phyloP scores from a whole-genome alignment of 352 stramenopile genomes.

The Globisporangium megalacanthum region DNA sequence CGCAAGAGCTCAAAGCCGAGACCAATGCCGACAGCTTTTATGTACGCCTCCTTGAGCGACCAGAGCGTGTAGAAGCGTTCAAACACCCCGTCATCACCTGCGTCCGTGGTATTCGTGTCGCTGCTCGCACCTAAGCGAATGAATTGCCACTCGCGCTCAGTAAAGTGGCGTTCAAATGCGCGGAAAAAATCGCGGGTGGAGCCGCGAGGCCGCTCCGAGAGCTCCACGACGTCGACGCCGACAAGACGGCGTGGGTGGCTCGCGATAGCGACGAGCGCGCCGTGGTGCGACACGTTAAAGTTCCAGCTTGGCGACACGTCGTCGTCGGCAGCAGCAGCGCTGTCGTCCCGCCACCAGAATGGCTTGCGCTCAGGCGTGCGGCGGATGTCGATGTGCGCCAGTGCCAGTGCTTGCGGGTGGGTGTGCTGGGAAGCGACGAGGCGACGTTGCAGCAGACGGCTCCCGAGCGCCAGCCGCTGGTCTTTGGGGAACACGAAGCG shows the following conservation, averaged over 20 bases:
- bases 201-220: slow-evolving; percentile 38
- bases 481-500: slow-evolving; percentile 68
- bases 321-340: too few relatives aligned
- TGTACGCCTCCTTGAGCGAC: slow-evolving; percentile 76
- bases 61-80: slow-evolving; percentile 60
- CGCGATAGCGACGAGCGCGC: slow-evolving; percentile 58
- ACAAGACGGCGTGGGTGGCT: slow-evolving; percentile 33
- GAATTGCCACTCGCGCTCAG: slow-evolving; percentile 45
- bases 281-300: slow-evolving; percentile 81
- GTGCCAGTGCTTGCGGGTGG: slow-evolving; percentile 17
- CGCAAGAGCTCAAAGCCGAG: slow-evolving; percentile 55
- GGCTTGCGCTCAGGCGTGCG: slow-evolving; percentile 67
- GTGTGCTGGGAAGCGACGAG: slow-evolving; percentile 27
- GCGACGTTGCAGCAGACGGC: slow-evolving; percentile 52
- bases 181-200: slow-evolving; percentile 43
- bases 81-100: slow-evolving; percentile 16
- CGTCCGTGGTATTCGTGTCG: slow-evolving; percentile 4
- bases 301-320: slow-evolving; percentile 40
- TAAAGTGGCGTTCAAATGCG: slow-evolving; percentile 59
- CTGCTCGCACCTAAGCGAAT: slow-evolving; percentile 21
- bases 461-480: slow-evolving; percentile 54
- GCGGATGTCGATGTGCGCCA: slow-evolving; percentile 37
- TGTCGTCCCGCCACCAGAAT: slow-evolving; percentile 28
- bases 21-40: slow-evolving; percentile 69
- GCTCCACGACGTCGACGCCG: slow-evolving; percentile 64